Percentiles rank a stretch among this genome's conserved stretches.
Conservation (phyloP, 306 rosid species). For the Cicer cuneatum region DNA sequence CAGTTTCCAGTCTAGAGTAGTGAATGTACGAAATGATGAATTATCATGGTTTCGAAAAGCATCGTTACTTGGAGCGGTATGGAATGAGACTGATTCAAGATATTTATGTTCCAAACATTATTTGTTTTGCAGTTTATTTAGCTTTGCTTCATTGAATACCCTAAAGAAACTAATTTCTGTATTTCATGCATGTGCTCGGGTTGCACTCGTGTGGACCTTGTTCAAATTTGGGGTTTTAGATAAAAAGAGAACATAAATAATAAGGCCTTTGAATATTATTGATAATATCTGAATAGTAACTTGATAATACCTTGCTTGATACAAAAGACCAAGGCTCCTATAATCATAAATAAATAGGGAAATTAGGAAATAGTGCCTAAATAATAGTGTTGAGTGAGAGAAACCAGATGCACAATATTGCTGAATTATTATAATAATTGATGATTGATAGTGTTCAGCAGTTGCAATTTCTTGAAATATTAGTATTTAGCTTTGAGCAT, state of each 20-base stretch:
- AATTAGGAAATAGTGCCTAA: neutral
- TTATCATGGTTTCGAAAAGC: constrained; percentile 87
- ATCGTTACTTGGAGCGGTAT: constrained; percentile 87
- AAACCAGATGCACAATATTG: neutral
- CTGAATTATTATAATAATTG: constrained; percentile 34
- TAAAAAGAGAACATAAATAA: neutral
- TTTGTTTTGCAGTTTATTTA: constrained; percentile 30
- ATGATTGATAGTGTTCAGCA: constrained; percentile 24
- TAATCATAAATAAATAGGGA: neutral
- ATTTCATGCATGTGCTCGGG: constrained; percentile 14
- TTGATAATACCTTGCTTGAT: neutral
- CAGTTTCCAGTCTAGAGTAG: constrained; percentile 89
- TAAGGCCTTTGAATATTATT: neutral
- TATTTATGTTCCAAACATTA: constrained; percentile 24
- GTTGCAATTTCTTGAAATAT: constrained; percentile 15
- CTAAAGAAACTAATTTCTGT: constrained; percentile 7
- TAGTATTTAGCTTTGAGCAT: constrained; percentile 1
- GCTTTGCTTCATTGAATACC: constrained; percentile 10
- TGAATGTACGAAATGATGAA: constrained; percentile 71
- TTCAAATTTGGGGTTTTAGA: neutral
- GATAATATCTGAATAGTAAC: neutral
- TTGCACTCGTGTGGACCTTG: constrained; percentile 29
- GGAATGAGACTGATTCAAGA: constrained; percentile 38
- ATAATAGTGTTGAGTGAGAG: no score
- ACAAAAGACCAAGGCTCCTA: no score